Conservation (phyloP, 78 protist species). For the Speleostelium caveatum region DNA sequence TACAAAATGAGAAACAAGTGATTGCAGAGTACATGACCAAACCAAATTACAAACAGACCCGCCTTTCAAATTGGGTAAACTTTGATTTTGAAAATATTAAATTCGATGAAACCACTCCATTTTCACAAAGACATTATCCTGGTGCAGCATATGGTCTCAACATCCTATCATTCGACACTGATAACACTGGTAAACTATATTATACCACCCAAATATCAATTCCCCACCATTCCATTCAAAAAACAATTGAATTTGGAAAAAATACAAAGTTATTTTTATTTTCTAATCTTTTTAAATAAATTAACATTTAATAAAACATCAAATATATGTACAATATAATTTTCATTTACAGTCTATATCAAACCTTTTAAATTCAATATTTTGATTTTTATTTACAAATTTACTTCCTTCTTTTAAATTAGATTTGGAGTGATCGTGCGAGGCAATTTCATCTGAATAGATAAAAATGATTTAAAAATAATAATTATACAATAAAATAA, state of each 20-base stretch:
- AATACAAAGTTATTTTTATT: neutral
- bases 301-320: too few species aligned
- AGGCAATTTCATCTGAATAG: too few species aligned
- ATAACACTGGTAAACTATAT: neutral
- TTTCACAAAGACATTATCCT: neutral
- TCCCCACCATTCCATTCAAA: neutral
- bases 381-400: too few species aligned
- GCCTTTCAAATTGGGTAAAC: conserved; percentile 12
- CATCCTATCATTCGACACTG: neutral
- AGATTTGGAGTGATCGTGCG: too few species aligned
- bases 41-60: neutral
- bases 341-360: too few species aligned
- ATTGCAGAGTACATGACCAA: neutral
- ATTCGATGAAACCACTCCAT: conserved; percentile 2
- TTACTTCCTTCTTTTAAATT: too few species aligned
- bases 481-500: too few species aligned
- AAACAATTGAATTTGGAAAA: neutral
- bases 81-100: conserved; percentile 12
- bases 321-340: too few species aligned
- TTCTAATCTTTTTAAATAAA: too few species aligned
- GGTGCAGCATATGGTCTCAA: neutral
- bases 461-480: too few species aligned
- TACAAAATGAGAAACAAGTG: neutral
- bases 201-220: neutral
- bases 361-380: too few species aligned